These are phyloP conservation scores for Leucocoprinus sp. DNA, from an alignment of 768 basidiomycete genomes.

Conservation along the genomic window DNA sequence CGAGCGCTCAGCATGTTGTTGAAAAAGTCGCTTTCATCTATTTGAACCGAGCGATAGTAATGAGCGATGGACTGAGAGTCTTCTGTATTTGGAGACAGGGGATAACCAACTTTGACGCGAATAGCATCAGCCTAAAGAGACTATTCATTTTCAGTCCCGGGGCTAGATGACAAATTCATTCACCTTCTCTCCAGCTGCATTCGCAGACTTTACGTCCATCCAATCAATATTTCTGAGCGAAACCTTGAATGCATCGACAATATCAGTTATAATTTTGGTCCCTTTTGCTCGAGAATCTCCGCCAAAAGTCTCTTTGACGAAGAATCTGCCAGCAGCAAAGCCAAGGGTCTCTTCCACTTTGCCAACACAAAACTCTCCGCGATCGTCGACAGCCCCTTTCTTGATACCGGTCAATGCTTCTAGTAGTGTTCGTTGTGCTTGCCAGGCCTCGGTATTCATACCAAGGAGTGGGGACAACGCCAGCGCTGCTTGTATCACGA, in stretches of 20 bases:
- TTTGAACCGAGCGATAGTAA: conserved; percentile 68
- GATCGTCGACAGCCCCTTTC: conserved; percentile 76
- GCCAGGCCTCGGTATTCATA: conserved; percentile 68
- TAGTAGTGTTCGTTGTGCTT: conserved; percentile 58
- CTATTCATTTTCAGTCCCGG: conserved; percentile 65
- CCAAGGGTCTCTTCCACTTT: conserved; percentile 69
- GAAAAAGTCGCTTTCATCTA: conserved; percentile 69
- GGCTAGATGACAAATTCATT: too few relatives aligned
- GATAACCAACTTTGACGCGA: conserved; percentile 90
- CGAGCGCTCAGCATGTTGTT: conserved; percentile 67
- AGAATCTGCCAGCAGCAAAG: conserved; percentile 86
- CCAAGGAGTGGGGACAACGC: conserved; percentile 66
- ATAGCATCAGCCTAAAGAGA: conserved; percentile 61
- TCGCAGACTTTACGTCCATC: conserved; percentile 84
- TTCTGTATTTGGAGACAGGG: conserved; percentile 75
- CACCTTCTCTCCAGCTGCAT: conserved; percentile 81
- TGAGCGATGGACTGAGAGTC: conserved; percentile 56
- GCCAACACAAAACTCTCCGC: conserved; percentile 76
- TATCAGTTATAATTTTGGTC: conserved; percentile 67
- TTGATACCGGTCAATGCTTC: conserved; percentile 79
- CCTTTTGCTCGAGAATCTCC: conserved; percentile 74
- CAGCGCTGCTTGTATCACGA: conserved; percentile 70
- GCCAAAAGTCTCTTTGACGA: conserved; percentile 77
- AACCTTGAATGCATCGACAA: conserved; percentile 75
- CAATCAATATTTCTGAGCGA: conserved; percentile 72